Percentiles rank a stretch among this genome's conserved stretches.
These are phyloP conservation scores for Fraxinus greggii DNA, from an alignment of 305 asterid genomes.

Conservation along the genomic window DNA sequence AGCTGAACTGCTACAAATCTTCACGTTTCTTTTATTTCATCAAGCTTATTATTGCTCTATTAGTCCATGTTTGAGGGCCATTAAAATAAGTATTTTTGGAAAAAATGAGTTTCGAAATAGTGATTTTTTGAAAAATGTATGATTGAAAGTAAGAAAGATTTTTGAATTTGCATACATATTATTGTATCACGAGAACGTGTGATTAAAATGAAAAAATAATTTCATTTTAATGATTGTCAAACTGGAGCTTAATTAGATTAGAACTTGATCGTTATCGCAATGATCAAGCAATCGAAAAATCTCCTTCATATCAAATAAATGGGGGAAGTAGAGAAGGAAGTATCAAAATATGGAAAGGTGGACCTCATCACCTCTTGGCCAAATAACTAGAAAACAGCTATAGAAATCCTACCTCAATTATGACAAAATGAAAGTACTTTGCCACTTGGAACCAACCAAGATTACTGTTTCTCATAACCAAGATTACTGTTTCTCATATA, in stretches of 20 bases:
- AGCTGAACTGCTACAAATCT: background rate
- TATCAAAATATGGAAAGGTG: background rate
- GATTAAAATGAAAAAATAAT: too few species aligned
- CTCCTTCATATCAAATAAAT: background rate
- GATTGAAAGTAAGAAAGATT: too few species aligned
- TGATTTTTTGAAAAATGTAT: too few species aligned
- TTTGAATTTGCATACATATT: too few species aligned
- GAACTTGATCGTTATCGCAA: background rate
- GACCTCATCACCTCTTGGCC: background rate
- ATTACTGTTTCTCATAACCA: background rate
- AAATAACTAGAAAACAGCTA: background rate
- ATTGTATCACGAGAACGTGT: too few species aligned
- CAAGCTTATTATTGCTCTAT: background rate
- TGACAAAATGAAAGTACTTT: conserved; percentile 8
- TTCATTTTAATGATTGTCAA: background rate
- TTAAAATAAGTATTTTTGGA: background rate
- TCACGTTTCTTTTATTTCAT: background rate
- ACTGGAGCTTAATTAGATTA: background rate
- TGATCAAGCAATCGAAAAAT: background rate
- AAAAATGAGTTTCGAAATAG: background rate
- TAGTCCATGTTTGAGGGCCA: background rate
- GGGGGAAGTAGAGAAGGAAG: background rate
- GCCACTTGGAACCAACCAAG: conserved; percentile 15
- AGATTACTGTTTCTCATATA: background rate
- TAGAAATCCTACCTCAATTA: background rate